These are phyloP conservation scores for Botrytis elliptica DNA, from an alignment of 2,329 filamentous ascomycete species.

Conservation along the genomic window DNA sequence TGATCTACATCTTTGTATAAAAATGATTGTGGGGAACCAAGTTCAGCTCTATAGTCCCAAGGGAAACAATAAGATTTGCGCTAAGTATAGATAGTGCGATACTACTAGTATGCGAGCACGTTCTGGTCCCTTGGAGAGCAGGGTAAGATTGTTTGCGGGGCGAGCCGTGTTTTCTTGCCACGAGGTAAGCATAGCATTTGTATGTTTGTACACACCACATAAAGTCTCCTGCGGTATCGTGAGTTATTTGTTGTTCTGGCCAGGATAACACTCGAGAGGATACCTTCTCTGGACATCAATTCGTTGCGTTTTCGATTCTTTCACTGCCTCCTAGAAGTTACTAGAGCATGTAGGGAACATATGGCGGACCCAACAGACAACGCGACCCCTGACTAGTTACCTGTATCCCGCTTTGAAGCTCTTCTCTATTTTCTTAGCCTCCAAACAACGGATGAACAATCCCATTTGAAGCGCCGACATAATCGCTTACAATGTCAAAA, in stretches of 20 bases:
- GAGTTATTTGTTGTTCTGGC: neutral
- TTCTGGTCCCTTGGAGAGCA: neutral
- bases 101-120: neutral
- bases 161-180: neutral
- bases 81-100: neutral
- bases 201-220: neutral
- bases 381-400: neutral
- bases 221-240: neutral
- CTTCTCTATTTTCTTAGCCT: neutral
- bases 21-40: neutral
- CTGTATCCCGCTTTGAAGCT: neutral
- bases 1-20: neutral
- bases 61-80: neutral
- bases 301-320: neutral
- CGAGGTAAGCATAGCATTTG: neutral
- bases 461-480: neutral
- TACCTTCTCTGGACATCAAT: too few species aligned
- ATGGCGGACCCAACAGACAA: neutral
- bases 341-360: neutral
- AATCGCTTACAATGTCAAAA: neutral
- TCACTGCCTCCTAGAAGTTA: neutral
- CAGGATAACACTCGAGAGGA: neutral
- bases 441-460: neutral
- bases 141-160: neutral
- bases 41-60: neutral